Evolutionary conservation across 2,329 filamentous ascomycete genomes (phyloP).

Genomic region (Ophiostoma piceae): DNA sequence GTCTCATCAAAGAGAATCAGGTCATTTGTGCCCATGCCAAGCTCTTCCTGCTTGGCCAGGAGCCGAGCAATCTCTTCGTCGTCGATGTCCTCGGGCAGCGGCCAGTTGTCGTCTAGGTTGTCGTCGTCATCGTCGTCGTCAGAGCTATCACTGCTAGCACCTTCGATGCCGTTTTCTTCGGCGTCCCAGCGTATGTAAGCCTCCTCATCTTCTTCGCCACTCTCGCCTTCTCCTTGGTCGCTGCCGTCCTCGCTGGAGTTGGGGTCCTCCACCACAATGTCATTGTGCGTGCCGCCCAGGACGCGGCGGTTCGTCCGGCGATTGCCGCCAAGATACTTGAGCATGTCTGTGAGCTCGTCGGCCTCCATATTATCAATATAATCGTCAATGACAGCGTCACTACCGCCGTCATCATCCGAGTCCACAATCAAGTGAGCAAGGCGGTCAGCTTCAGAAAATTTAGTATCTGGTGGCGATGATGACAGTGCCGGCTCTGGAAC

Average conservation of each 20-base stretch:
- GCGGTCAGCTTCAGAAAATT: not conserved
- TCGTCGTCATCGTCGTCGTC: conserved; percentile 42
- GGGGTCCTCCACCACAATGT: conserved; percentile 31
- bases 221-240: conserved; percentile 7
- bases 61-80: conserved; percentile 60
- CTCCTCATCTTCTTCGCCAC: not conserved
- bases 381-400: conserved; percentile 58
- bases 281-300: conserved; percentile 42
- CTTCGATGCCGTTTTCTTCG: conserved; percentile 32
- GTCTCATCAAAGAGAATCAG: conserved; percentile 50
- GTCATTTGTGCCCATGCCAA: conserved; percentile 57
- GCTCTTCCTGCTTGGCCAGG: conserved; percentile 56
- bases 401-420: conserved; percentile 32
- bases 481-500: not conserved
- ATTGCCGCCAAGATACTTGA: conserved; percentile 30
- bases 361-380: conserved; percentile 64
- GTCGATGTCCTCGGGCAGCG: conserved; percentile 49
- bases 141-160: conserved; percentile 34
- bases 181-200: conserved; percentile 30
- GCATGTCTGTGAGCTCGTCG: conserved; percentile 35
- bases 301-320: conserved; percentile 39
- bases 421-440: conserved; percentile 10
- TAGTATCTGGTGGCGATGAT: not conserved
- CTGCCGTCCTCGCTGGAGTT: conserved; percentile 16
- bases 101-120: conserved; percentile 16